Conservation (phyloP, 1,284 basidiomycete genomes). For the Wallemia mellicola region DNA sequence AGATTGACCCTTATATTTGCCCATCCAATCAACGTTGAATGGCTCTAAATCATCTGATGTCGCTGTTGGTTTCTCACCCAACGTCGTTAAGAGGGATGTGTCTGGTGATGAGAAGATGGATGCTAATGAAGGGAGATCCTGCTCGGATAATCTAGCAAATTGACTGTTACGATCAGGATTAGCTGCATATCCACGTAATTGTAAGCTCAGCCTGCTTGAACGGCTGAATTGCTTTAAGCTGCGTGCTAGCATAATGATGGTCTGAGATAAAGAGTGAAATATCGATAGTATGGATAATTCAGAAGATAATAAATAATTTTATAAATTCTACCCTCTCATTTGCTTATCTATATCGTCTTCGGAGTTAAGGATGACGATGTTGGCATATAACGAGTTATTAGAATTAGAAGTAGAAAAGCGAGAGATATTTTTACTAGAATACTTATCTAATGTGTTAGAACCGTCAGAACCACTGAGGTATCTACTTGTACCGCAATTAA, state of each 20-base stretch:
- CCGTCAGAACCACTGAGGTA: slow-evolving; percentile 6
- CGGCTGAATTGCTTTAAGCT: neutral
- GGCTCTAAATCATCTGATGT: slow-evolving; percentile 2
- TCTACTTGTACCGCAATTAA: slow-evolving; percentile 6
- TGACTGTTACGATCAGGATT: neutral
- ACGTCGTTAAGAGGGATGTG: neutral
- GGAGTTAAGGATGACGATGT: neutral
- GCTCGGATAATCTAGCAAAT: neutral
- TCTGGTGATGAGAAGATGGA: neutral
- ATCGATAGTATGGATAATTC: no score
- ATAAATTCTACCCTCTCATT: no score
- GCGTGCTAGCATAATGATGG: neutral
- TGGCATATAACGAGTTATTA: neutral
- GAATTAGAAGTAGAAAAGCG: neutral
- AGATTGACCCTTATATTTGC: slow-evolving; percentile 3
- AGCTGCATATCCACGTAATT: neutral
- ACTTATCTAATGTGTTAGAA: slow-evolving; percentile 6
- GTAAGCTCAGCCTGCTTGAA: neutral
- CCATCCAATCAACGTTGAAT: slow-evolving; percentile 5
- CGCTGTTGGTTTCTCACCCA: slow-evolving; percentile 2
- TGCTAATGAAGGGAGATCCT: neutral
- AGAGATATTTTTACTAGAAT: slow-evolving; percentile 3
- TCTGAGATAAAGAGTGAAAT: neutral
- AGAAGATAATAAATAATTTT: no score
- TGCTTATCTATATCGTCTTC: no score